Evolutionary conservation across 441 rosid genomes (phyloP), one percentile per base, ranked within the genome.

Genomic region (Arabidopsis lyrata): DNA sequence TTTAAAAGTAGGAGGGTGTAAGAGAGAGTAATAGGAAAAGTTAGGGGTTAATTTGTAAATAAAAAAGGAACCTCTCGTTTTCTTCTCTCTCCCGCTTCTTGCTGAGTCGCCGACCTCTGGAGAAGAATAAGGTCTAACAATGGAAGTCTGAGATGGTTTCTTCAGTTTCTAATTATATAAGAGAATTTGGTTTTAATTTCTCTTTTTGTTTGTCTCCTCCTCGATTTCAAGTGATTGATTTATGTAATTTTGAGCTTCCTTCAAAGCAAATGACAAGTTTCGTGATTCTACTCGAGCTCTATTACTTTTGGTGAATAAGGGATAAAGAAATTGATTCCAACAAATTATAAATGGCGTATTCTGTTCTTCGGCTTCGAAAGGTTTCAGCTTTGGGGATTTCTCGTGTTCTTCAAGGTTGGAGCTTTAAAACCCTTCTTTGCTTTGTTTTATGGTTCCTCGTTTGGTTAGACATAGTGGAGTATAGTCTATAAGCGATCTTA

Each of bases 371-470:
- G 38, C 77, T 61, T 36, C 86, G 83, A 75, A 87, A 85, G 82
- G 80, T 74, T 72, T 73, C 89, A 72, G 57, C 87, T 80, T 80
- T 81, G n/a, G 87, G 85, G 18, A 36, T 81, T 79, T 73, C 86
- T 60, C 73, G 82, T 68, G 13, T 85, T 77, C 70, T 86, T 63
- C 81, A 78, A 75, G 96, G 93, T 92, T 80, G 27, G 72, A 65
- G 5, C 55, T 47, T 67, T 31, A 1, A 63, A 8, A 41, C 59
- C 36, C 53, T 64, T 18, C 65, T 56, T 50, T 52, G 18, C 45
- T 58, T 22, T 24, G 44, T 64, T 35, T 15, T 65, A 47, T 14
- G 6, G 5, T 24, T 42, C 44, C 32, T 34, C 38, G 9, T 41
- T 45, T 32, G 14, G 12, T 64, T 50, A 1, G 18, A 41, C 12